phyloP scores from a whole-genome alignment of 176 grass and related monocot genomes.

The Typha latifolia region DNA sequence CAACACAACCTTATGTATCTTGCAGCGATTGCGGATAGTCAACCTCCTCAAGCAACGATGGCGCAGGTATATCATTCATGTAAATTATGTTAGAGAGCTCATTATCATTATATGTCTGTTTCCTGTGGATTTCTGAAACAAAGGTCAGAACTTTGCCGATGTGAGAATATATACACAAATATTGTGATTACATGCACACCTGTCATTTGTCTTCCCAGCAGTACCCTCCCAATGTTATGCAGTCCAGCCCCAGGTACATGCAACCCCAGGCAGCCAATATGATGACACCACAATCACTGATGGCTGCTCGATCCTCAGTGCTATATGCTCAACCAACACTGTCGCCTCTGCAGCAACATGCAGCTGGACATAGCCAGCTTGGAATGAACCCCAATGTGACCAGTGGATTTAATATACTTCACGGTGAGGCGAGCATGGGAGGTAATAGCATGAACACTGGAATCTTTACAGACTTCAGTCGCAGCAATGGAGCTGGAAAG shows the following conservation, averaged over 20 bases:
- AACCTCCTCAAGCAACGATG: conserved; percentile 63
- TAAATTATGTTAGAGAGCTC: background rate
- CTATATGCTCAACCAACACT: conserved; percentile 60
- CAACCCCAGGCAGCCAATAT: conserved; percentile 58
- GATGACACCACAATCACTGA: conserved; percentile 57
- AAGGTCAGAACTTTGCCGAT: background rate
- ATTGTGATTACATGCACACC: background rate
- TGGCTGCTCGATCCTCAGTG: conserved; percentile 79
- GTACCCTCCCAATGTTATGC: conserved; percentile 86
- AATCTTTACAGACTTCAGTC: conserved; percentile 58
- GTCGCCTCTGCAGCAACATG: conserved; percentile 62
- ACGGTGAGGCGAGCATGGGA: conserved; percentile 77
- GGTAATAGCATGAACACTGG: conserved; percentile 36
- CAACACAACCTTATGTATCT: conserved; percentile 99
- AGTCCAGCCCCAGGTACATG: conserved; percentile 73
- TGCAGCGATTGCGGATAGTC: conserved; percentile 86
- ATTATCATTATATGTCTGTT: background rate
- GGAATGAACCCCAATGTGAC: conserved; percentile 38
- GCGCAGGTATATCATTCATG: conserved; percentile 40
- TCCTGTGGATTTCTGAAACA: background rate
- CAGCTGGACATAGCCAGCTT: conserved; percentile 46
- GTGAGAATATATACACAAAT: background rate
- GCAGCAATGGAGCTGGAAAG: conserved; percentile 26
- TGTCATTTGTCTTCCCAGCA: conserved; percentile 8
- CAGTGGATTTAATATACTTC: conserved; percentile 79